These are phyloP conservation scores for Podaxis sp. DNA, from an alignment of 768 basidiomycete genomes.

Conservation along the genomic window DNA sequence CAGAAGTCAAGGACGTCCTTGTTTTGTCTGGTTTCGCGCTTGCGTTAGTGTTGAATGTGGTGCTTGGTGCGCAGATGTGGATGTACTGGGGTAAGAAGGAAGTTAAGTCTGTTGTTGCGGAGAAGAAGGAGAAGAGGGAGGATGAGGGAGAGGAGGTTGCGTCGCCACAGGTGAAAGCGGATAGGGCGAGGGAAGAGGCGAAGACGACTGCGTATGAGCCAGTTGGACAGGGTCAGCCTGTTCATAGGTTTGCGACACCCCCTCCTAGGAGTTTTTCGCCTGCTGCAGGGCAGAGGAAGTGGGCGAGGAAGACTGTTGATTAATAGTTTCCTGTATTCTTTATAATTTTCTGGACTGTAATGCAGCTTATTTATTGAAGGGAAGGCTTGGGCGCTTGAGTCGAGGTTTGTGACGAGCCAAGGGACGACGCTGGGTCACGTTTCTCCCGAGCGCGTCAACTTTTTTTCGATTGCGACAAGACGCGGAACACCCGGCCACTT, in stretches of 20 bases:
- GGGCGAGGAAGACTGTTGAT: slow-evolving; percentile 13
- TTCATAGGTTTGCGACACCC: slow-evolving; percentile 10
- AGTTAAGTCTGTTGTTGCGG: background rate
- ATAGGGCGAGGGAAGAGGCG: background rate
- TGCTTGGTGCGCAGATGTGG: slow-evolving; percentile 86
- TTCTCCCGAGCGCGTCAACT: background rate
- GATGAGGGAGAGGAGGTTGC: slow-evolving; percentile 9
- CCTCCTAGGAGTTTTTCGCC: slow-evolving; percentile 12
- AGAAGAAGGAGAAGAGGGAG: slow-evolving; percentile 8
- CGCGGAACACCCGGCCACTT: background rate
- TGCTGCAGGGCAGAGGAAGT: slow-evolving; percentile 10
- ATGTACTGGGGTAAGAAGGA: slow-evolving; percentile 68
- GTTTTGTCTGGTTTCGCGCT: slow-evolving; percentile 83
- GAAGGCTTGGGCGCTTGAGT: background rate
- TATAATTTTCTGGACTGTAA: background rate
- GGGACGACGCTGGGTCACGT: background rate
- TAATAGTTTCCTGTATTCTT: slow-evolving; percentile 4
- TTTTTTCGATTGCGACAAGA: background rate
- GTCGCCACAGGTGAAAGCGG: slow-evolving; percentile 6
- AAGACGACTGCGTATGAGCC: slow-evolving; percentile 12
- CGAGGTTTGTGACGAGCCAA: background rate
- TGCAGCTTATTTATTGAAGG: background rate
- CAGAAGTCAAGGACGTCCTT: slow-evolving; percentile 82
- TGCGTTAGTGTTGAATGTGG: slow-evolving; percentile 76
- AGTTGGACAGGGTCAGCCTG: background rate